phyloP scores from a whole-genome alignment of 2,329 filamentous ascomycete species.

The Pseudogymnoascus verrucosus region DNA sequence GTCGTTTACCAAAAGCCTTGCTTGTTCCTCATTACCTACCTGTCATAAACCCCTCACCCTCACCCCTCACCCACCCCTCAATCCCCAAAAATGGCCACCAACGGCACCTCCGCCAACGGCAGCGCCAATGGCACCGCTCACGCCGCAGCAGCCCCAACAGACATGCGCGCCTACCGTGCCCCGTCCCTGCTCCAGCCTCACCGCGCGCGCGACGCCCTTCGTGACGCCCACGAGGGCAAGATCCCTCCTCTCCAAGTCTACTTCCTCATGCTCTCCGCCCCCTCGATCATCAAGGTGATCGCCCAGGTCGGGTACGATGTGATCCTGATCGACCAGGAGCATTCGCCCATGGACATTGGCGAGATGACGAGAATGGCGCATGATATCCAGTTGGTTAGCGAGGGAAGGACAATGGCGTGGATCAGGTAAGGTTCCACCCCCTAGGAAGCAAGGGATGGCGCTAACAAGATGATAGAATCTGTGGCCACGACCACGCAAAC shows the following conservation, averaged over 20 bases:
- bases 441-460: neutral
- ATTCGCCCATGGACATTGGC: slow-evolving; percentile 37
- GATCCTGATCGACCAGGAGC: slow-evolving; percentile 43
- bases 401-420: slow-evolving; percentile 37
- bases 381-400: slow-evolving; percentile 38
- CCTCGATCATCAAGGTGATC: slow-evolving; percentile 33
- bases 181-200: slow-evolving; percentile 41
- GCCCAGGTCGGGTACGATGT: slow-evolving; percentile 37
- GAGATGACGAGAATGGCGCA: slow-evolving; percentile 45
- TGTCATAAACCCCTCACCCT: neutral
- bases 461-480: slow-evolving; percentile 26
- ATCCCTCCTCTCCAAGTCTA: slow-evolving; percentile 37
- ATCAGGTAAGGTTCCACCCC: slow-evolving; percentile 30
- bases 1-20: neutral
- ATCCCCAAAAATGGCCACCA: neutral
- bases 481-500: slow-evolving; percentile 38
- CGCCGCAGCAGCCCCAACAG: neutral
- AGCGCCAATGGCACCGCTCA: neutral
- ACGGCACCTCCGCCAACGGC: neutral
- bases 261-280: slow-evolving; percentile 34
- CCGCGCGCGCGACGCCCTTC: slow-evolving; percentile 36
- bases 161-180: slow-evolving; percentile 35
- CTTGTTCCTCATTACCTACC: neutral
- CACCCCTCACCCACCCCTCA: neutral
- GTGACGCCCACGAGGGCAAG: slow-evolving; percentile 38